phyloP scores from a whole-genome alignment of 192 early-diverging fungal species.

The Obelidium mucronatum region DNA sequence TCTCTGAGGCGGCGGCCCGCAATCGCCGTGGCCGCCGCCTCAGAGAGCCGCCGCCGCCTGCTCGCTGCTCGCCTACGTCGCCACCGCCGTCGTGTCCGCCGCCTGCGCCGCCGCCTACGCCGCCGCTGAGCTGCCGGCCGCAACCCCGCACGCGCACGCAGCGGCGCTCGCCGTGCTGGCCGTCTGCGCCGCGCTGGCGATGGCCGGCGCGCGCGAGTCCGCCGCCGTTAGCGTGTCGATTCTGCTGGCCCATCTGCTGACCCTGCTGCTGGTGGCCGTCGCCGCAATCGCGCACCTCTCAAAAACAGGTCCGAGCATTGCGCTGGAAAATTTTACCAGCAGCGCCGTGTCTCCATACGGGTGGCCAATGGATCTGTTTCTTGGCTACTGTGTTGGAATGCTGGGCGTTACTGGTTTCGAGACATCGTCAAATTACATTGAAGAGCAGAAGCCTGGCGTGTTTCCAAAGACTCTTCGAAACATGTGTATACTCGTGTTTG shows the following conservation, averaged over 20 bases:
- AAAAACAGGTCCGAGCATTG: slow-evolving; percentile 41
- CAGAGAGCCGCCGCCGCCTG: slow-evolving; percentile 50
- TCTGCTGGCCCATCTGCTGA: slow-evolving; percentile 53
- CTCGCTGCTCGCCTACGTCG: slow-evolving; percentile 58
- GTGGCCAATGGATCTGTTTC: slow-evolving; percentile 49
- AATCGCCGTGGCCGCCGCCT: too few species aligned
- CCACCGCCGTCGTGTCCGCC: slow-evolving; percentile 61
- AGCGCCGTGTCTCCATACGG: slow-evolving; percentile 39
- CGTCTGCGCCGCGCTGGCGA: slow-evolving; percentile 52
- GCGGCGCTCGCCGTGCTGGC: slow-evolving; percentile 55
- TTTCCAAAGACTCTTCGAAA: slow-evolving; percentile 67
- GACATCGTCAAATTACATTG: slow-evolving; percentile 62
- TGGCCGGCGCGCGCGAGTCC: slow-evolving; percentile 58
- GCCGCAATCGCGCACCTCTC: slow-evolving; percentile 52
- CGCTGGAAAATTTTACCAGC: slow-evolving; percentile 56
- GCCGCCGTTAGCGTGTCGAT: slow-evolving; percentile 56
- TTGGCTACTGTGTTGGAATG: slow-evolving; percentile 64
- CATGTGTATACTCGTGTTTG: slow-evolving; percentile 52
- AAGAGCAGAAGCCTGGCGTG: slow-evolving; percentile 62
- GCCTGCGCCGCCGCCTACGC: slow-evolving; percentile 60
- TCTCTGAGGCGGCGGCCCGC: too few species aligned
- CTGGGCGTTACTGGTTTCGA: slow-evolving; percentile 58
- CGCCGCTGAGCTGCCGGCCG: slow-evolving; percentile 49
- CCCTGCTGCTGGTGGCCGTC: slow-evolving; percentile 51
- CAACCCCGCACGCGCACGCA: slow-evolving; percentile 35